Evolutionary conservation across 495 filamentous ascomycete genomes (phyloP).

Genomic region (Xylaria cubensis): DNA sequence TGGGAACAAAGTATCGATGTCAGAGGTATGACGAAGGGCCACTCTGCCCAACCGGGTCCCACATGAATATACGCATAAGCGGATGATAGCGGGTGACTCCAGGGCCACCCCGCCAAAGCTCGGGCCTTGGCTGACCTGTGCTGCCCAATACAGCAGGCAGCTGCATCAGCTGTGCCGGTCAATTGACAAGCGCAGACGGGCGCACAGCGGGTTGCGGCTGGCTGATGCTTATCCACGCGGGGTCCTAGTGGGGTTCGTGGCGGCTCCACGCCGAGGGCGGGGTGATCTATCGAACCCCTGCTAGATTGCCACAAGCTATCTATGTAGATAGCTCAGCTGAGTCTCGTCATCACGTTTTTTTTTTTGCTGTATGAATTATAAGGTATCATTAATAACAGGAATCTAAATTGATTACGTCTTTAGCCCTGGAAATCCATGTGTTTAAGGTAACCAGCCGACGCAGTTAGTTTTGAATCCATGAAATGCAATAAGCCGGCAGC

Average conservation of each 20-base stretch:
- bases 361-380: no score
- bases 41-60: conserved; percentile 3
- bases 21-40: conserved; percentile 8
- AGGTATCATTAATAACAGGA: background rate
- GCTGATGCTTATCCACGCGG: conserved; percentile 15
- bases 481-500: background rate
- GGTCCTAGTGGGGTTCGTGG: conserved; percentile 6
- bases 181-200: conserved; percentile 14
- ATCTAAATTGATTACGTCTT: background rate
- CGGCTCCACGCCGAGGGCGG: conserved; percentile 9
- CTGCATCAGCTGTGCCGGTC: conserved; percentile 22
- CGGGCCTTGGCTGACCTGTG: background rate
- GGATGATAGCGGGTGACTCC: conserved; percentile 8
- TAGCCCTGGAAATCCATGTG: background rate
- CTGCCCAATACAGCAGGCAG: conserved; percentile 24
- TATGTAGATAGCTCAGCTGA: background rate
- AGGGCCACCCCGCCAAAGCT: conserved; percentile 11
- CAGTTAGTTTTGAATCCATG: background rate
- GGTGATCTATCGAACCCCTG: conserved; percentile 8
- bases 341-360: background rate
- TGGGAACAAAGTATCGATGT: background rate
- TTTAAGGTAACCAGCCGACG: background rate
- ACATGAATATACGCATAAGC: background rate
- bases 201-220: conserved; percentile 9
- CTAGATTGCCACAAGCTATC: background rate